phyloP scores from a whole-genome alignment of 495 filamentous ascomycete genomes.

The Aspergillus wentii region DNA sequence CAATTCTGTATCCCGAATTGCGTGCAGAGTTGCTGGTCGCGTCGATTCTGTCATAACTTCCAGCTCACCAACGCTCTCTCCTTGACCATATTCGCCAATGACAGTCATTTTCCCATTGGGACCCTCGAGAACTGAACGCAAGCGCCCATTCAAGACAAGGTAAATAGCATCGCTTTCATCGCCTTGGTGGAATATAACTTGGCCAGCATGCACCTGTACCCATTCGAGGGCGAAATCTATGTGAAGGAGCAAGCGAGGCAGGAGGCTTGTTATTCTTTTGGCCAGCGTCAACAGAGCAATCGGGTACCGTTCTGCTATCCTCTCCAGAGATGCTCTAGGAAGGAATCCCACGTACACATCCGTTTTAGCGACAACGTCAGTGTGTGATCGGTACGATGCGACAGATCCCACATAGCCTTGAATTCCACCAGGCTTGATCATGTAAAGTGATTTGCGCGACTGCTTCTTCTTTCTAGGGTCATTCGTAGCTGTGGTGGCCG shows the following conservation, averaged over 20 bases:
- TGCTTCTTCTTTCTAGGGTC: conserved; percentile 45
- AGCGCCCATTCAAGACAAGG: conserved; percentile 88
- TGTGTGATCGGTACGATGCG: conserved; percentile 91
- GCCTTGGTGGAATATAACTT: conserved; percentile 88
- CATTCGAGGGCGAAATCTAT: conserved; percentile 98
- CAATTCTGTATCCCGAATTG: conserved; percentile 92
- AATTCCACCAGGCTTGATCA: conserved; percentile 93
- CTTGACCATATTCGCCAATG: conserved; percentile 90
- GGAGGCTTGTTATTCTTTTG: conserved; percentile 81
- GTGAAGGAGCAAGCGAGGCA: conserved; percentile 89
- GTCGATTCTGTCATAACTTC: conserved; percentile 95
- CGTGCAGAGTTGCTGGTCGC: conserved; percentile 84
- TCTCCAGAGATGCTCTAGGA: conserved; percentile 77
- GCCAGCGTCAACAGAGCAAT: conserved; percentile 93
- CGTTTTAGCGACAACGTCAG: conserved; percentile 94
- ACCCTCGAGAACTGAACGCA: conserved; percentile 74
- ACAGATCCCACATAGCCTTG: conserved; percentile 92
- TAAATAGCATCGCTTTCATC: conserved; percentile 99
- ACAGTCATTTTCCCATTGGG: conserved; percentile 80
- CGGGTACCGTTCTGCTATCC: conserved; percentile 87
- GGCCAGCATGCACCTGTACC: conserved; percentile 92
- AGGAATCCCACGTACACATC: conserved; percentile 98
- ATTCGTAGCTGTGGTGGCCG: conserved; percentile 23
- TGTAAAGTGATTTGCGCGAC: conserved; percentile 69
- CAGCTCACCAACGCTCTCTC: conserved; percentile 94